These are phyloP conservation scores for Eurotiales sp. DNA, from an alignment of 2,329 filamentous ascomycete genomes.

Conservation along the genomic window DNA sequence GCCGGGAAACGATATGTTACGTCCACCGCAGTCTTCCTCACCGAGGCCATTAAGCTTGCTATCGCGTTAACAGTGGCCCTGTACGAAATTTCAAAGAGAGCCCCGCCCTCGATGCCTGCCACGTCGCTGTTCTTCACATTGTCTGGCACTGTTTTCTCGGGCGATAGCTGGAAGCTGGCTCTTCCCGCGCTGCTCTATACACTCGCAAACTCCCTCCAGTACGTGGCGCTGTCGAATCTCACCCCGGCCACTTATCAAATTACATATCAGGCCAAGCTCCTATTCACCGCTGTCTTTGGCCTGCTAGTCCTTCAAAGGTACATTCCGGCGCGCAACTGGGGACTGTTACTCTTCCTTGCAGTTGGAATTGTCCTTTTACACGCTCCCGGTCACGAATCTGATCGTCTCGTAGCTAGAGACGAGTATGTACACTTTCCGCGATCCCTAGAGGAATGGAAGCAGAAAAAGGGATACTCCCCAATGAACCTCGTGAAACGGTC, in stretches of 20 bases:
- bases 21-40: conserved; percentile 89
- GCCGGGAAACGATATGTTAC: conserved; percentile 86
- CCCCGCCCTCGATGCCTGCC: conserved; percentile 74
- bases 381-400: conserved; percentile 60
- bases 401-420: conserved; percentile 54
- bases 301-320: conserved; percentile 69
- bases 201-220: conserved; percentile 88
- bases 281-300: conserved; percentile 84
- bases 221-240: conserved; percentile 84
- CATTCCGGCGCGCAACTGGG: conserved; percentile 72
- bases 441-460: conserved; percentile 70
- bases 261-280: conserved; percentile 89
- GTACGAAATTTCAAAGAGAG: conserved; percentile 75
- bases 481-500: conserved; percentile 63
- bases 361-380: conserved; percentile 82
- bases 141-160: conserved; percentile 74
- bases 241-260: conserved; percentile 92
- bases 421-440: conserved; percentile 56
- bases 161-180: conserved; percentile 91
- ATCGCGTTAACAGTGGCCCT: conserved; percentile 83
- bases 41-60: conserved; percentile 84
- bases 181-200: conserved; percentile 87
- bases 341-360: conserved; percentile 73
- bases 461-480: conserved; percentile 48
- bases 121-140: conserved; percentile 78